A percentile compares a stretch with the other conserved stretches of the same genome.
Evolutionary conservation across 2,329 filamentous ascomycete species (phyloP).

Genomic region (Penicillium sp.): DNA sequence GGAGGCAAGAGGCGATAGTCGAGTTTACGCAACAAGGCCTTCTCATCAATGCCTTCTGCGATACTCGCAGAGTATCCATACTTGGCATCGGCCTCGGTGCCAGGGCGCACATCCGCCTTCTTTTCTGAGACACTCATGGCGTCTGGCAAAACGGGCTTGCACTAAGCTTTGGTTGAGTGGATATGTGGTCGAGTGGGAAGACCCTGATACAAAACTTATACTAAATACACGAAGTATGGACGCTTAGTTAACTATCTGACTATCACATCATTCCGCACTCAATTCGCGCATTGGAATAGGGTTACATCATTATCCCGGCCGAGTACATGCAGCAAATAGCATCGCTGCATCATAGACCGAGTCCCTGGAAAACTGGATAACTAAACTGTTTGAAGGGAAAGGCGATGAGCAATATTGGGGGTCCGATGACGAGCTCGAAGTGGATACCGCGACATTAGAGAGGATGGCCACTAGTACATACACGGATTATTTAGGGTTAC

Average conservation of each 20-base stretch:
- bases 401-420: constrained; percentile 5
- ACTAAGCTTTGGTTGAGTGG: not conserved
- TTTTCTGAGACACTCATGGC: constrained; percentile 5
- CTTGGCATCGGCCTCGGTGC: not conserved
- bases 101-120: not conserved
- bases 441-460: too few relatives aligned
- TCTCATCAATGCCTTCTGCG: constrained; percentile 36
- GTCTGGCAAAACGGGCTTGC: not conserved
- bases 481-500: too few relatives aligned
- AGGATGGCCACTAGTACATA: too few relatives aligned
- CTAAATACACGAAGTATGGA: too few relatives aligned
- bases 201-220: not conserved
- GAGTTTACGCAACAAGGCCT: constrained; percentile 43
- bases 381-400: not conserved
- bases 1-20: constrained; percentile 45
- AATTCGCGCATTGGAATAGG: not conserved
- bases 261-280: not conserved
- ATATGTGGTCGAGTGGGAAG: not conserved
- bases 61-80: constrained; percentile 11
- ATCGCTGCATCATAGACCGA: not conserved
- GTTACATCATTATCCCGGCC: not conserved
- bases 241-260: too few relatives aligned
- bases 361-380: not conserved
- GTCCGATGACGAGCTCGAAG: constrained; percentile 1
- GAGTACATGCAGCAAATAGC: not conserved